phyloP scores from a whole-genome alignment of 1,284 basidiomycete genomes.

The Microbotryomycetes sp. region DNA sequence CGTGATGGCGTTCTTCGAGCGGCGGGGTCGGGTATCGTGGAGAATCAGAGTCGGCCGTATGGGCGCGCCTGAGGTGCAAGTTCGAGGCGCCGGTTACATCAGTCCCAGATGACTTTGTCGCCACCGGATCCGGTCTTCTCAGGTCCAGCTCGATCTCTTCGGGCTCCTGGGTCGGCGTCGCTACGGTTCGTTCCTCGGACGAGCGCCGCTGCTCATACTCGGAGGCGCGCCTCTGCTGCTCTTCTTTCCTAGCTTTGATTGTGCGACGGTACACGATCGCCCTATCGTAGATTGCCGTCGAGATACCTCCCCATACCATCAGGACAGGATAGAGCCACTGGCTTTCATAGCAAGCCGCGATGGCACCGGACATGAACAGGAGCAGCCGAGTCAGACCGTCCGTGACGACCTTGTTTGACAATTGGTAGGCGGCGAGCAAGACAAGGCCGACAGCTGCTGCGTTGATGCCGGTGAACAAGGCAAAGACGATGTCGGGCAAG shows the following conservation, averaged over 20 bases:
- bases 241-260: not conserved
- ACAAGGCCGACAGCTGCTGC: conserved; percentile 54
- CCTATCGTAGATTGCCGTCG: conserved; percentile 26
- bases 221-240: not conserved
- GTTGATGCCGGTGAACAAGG: conserved; percentile 53
- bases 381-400: conserved; percentile 48
- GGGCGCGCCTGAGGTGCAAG: not conserved
- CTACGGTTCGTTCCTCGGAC: not conserved
- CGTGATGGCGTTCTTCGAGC: not conserved
- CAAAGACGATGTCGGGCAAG: conserved; percentile 50
- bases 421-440: conserved; percentile 51
- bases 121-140: conserved; percentile 3
- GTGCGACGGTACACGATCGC: not conserved
- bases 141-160: conserved; percentile 6
- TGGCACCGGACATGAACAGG: conserved; percentile 47
- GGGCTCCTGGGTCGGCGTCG: not conserved
- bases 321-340: conserved; percentile 47
- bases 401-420: conserved; percentile 48
- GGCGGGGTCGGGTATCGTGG: conserved; percentile 10
- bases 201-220: not conserved
- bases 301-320: conserved; percentile 40
- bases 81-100: not conserved
- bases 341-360: conserved; percentile 51
- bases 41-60: not conserved
- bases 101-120: not conserved